Base-by-base conservation (phyloP, 2,329 filamentous ascomycete genomes). In the Trichoderma koningiopsis region DNA sequence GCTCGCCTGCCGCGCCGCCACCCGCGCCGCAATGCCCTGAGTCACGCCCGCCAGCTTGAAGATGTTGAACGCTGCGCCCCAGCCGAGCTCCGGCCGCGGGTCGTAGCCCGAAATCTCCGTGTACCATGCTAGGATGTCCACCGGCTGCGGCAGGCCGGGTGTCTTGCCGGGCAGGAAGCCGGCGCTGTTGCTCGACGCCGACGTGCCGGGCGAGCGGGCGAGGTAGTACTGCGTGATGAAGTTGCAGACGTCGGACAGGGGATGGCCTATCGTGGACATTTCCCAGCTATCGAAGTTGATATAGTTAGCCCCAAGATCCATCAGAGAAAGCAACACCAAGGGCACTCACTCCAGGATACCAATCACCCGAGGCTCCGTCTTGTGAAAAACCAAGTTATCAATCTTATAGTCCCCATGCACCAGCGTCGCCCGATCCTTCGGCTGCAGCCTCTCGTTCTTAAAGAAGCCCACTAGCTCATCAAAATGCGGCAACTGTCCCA, bases 381-480 rank as follows among this genome's bases (percentile, higher is more conserved):
- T 92, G 83, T 97, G 93, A 79, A 97, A 99, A 52, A 96, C 89
- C 73, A 95, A 79, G 75, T 96, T 96, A 79, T 96, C 92, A 76
- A 95, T 97, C 84, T 98, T 99, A 84, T 95, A 99, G 80, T 99
- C 96, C 43, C 96, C 96, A 77, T 98, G 96, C 35, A 98, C 90
- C 72, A 97, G 86, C 5, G 90, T 91, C 27, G 87, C 89, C 71
- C 92, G 85, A 78, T 98, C 95, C 71, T 85, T 83, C 0, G 95
- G 95, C 80, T 95, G 93, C 61, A 84, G 85, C 69, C 79, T 79
- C 73, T 88, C 84, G 75, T 94, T 86, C 61, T 83, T 84, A 80
- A 97, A 97, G 81, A 96, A 97, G 1, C 78, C 80, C 55, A 96
- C 86, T 83, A 95, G 91, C 53, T 93, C 92, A 68, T 91, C 86